Evolutionary conservation across 2,329 filamentous ascomycete genomes (phyloP).

Genomic region (Aspergillus transmontanensis): DNA sequence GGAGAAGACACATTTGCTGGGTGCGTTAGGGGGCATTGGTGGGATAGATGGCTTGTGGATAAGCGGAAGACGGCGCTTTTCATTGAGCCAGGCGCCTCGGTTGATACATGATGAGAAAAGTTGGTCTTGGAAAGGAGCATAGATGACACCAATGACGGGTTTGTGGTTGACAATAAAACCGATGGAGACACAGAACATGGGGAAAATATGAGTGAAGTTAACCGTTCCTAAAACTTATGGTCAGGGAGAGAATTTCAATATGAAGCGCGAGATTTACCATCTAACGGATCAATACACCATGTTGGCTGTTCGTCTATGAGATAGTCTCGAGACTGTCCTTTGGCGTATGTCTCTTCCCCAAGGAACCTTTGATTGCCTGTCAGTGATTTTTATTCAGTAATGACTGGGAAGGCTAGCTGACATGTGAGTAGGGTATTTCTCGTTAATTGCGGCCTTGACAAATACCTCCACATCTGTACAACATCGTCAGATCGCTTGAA

Average conservation of each 20-base stretch:
- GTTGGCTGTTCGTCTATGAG: slow-evolving; percentile 66
- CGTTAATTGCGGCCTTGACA: slow-evolving; percentile 61
- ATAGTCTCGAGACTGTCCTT: slow-evolving; percentile 67
- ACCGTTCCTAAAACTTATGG: slow-evolving; percentile 58
- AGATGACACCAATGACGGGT: slow-evolving; percentile 70
- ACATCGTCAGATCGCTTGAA: background rate
- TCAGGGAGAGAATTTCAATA: background rate
- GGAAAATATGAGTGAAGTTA: slow-evolving; percentile 79
- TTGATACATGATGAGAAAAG: slow-evolving; percentile 69
- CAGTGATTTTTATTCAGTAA: background rate
- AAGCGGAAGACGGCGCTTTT: slow-evolving; percentile 64
- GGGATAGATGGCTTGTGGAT: slow-evolving; percentile 62
- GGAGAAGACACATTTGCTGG: slow-evolving; percentile 69
- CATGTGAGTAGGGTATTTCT: slow-evolving; percentile 67
- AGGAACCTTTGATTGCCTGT: slow-evolving; percentile 59
- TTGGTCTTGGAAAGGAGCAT: slow-evolving; percentile 70
- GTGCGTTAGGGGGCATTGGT: slow-evolving; percentile 65
- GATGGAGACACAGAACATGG: slow-evolving; percentile 80
- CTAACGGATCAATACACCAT: slow-evolving; percentile 76
- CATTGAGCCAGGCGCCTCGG: slow-evolving; percentile 70
- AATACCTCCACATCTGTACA: slow-evolving; percentile 69
- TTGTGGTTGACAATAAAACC: slow-evolving; percentile 63
- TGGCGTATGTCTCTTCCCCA: slow-evolving; percentile 75
- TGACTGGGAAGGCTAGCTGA: slow-evolving; percentile 41
- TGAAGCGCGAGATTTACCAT: slow-evolving; percentile 51